phyloP scores from a whole-genome alignment of 306 rosid species.

The Pyrus bretschneideri region DNA sequence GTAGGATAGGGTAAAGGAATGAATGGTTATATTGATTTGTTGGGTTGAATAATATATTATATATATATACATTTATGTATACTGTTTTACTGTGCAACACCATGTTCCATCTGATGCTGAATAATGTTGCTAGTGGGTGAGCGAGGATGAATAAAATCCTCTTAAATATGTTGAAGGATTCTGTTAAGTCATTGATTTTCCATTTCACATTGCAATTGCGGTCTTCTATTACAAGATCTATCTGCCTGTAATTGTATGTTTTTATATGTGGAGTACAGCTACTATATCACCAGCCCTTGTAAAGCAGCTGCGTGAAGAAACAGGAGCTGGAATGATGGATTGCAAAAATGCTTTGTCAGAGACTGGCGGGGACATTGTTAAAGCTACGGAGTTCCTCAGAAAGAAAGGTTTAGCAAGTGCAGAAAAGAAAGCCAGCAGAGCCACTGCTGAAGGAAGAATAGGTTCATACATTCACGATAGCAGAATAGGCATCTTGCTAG shows the following conservation, averaged over 20 bases:
- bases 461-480: conserved; percentile 91
- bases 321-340: conserved; percentile 99
- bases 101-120: neutral
- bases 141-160: neutral
- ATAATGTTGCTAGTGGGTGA: neutral
- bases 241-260: conserved; percentile 7
- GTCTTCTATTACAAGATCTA: neutral
- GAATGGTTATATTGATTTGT: neutral
- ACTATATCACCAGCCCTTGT: conserved; percentile 84
- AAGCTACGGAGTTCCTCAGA: conserved; percentile 85
- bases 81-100: neutral
- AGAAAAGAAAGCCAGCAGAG: conserved; percentile 88
- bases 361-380: conserved; percentile 66
- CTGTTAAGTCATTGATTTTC: neutral
- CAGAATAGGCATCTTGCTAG: conserved; percentile 85
- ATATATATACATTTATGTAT: neutral
- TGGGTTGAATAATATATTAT: neutral
- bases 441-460: conserved; percentile 90
- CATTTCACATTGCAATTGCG: neutral
- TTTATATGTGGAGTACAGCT: conserved; percentile 39
- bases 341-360: conserved; percentile 87
- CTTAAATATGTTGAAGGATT: neutral
- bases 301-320: conserved; percentile 91
- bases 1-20: neutral
- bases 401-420: conserved; percentile 96